phyloP scores from a whole-genome alignment of 2,329 filamentous ascomycete genomes.

The Paraphaeosphaeria minitans region DNA sequence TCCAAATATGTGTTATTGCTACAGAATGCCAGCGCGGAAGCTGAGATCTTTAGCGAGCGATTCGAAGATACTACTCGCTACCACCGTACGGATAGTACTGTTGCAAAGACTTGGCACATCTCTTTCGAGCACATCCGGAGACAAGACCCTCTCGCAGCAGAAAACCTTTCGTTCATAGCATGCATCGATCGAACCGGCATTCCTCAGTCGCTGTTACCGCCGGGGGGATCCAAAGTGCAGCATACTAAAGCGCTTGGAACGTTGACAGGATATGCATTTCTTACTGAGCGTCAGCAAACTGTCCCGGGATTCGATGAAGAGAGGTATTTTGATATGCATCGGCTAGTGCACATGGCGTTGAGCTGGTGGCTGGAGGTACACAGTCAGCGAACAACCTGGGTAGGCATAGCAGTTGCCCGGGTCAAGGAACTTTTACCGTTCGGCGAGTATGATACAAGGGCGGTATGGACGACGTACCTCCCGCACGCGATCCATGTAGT shows the following conservation, averaged over 20 bases:
- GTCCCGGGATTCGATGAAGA: too few relatives aligned
- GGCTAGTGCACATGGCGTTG: neutral
- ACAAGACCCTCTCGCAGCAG: neutral
- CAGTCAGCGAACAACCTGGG: neutral
- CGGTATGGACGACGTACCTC: neutral
- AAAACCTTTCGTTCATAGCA: neutral
- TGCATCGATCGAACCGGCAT: neutral
- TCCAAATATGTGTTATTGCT: constrained; percentile 17
- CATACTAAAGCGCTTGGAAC: neutral
- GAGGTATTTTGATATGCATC: neutral
- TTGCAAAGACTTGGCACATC: constrained; percentile 44
- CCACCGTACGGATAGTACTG: constrained; percentile 33
- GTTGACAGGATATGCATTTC: neutral
- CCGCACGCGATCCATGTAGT: constrained; percentile 17
- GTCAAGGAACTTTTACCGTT: neutral
- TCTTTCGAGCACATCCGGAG: constrained; percentile 15
- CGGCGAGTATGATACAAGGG: neutral
- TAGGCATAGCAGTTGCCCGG: neutral
- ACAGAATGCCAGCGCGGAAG: constrained; percentile 23
- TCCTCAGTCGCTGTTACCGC: neutral
- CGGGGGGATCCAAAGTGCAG: neutral
- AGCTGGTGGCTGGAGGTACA: neutral
- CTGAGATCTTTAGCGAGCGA: constrained; percentile 22
- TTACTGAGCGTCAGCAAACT: neutral
- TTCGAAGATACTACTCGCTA: constrained; percentile 44